Evolutionary conservation across 2,329 filamentous ascomycete species (phyloP).

Genomic region (Colletotrichum viniferum): DNA sequence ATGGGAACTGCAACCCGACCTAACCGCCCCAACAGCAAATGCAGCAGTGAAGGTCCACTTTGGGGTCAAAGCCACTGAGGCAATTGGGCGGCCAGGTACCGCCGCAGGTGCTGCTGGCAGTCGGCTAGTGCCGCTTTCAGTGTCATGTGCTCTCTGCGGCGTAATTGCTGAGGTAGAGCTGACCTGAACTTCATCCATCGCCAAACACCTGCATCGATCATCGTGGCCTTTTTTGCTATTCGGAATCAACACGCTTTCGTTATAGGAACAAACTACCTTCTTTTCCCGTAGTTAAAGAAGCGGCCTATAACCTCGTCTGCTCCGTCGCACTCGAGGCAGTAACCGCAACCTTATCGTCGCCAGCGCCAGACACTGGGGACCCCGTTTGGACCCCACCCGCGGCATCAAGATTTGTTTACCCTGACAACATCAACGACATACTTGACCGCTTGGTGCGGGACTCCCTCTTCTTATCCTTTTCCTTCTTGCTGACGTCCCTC

Average conservation of each 20-base stretch:
- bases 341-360: slow-evolving; percentile 5
- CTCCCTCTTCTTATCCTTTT: neutral
- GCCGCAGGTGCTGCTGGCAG: neutral
- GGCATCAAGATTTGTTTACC: slow-evolving; percentile 20
- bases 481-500: neutral
- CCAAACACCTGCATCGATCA: neutral
- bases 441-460: slow-evolving; percentile 16
- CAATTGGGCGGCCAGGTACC: neutral
- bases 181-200: neutral
- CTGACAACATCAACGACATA: slow-evolving; percentile 5
- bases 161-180: neutral
- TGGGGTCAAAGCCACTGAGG: slow-evolving; percentile 14
- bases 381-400: slow-evolving; percentile 11
- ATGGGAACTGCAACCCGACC: too few relatives aligned
- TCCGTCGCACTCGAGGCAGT: neutral
- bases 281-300: neutral
- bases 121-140: slow-evolving; percentile 5
- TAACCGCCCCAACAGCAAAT: neutral
- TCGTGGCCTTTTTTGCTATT: neutral
- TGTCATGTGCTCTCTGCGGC: slow-evolving; percentile 20
- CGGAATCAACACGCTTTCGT: neutral
- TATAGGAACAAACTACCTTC: neutral
- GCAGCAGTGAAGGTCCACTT: neutral
- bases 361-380: neutral
- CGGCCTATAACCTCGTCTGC: neutral